These are phyloP conservation scores for Aspergillus novofumigatus DNA, from an alignment of 2,329 filamentous ascomycete species.

Conservation along the genomic window DNA sequence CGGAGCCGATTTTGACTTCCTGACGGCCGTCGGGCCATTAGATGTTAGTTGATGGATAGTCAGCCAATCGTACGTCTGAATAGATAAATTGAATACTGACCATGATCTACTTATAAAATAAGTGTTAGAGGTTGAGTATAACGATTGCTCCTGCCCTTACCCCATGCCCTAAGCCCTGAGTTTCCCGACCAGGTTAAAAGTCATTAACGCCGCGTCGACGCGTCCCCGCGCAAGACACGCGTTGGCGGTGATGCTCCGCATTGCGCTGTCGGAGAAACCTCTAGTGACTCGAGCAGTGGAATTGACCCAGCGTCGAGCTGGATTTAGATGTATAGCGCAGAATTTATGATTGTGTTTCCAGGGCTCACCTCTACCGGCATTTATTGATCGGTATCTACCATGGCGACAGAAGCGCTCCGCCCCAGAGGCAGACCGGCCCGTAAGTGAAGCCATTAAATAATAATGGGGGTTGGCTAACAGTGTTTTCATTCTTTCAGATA, in stretches of 20 bases:
- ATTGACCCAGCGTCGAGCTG: background rate
- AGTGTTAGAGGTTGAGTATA: no score
- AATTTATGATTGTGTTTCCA: background rate
- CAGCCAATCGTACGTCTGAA: background rate
- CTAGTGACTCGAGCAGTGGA: conserved; percentile 1
- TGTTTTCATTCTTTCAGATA: conserved; percentile 50
- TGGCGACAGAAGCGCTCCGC: conserved; percentile 35
- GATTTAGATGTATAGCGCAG: background rate
- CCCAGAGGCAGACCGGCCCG: conserved; percentile 45
- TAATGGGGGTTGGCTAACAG: conserved; percentile 6
- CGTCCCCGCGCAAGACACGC: conserved; percentile 20
- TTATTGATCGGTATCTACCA: conserved; percentile 12
- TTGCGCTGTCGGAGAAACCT: conserved; percentile 5
- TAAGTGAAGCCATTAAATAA: conserved; percentile 29
- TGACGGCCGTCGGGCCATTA: conserved; percentile 22
- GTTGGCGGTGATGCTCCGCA: conserved; percentile 15
- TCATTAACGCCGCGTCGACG: conserved; percentile 18
- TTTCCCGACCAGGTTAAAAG: conserved; percentile 23
- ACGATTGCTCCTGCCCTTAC: no score
- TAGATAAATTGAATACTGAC: no score
- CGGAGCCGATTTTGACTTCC: conserved; percentile 40
- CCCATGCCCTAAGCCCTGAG: conserved; percentile 32
- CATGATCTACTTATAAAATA: no score
- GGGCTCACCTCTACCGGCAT: background rate
- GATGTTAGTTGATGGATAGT: background rate